These are phyloP conservation scores for Myxozyma neglecta DNA, from an alignment of 805 yeast genomes.

Conservation along the genomic window DNA sequence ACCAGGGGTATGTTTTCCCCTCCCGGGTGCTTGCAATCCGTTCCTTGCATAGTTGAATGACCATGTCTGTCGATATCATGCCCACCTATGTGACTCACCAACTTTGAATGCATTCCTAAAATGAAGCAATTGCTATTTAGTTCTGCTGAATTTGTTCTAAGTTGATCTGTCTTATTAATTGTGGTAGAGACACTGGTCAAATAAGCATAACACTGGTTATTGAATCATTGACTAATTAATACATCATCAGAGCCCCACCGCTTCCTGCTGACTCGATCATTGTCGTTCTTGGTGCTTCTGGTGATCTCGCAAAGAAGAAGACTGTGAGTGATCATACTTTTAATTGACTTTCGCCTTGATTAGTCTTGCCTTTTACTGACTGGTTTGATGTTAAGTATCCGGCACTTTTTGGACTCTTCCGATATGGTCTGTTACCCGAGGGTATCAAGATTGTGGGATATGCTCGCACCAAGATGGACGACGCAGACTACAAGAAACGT, in stretches of 20 bases:
- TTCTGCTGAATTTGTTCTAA: no score
- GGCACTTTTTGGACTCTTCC: conserved; percentile 47
- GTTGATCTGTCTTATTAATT: neutral
- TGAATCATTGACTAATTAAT: neutral
- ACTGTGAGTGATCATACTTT: conserved; percentile 50
- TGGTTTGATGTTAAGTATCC: conserved; percentile 39
- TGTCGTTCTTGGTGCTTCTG: conserved; percentile 91
- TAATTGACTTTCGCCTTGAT: neutral
- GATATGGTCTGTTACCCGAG: conserved; percentile 74
- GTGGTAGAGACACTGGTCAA: neutral
- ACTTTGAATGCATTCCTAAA: no score
- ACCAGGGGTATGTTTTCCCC: conserved; percentile 16
- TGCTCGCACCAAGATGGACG: conserved; percentile 77
- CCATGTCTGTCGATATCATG: neutral
- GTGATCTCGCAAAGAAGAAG: conserved; percentile 93
- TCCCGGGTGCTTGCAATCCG: neutral
- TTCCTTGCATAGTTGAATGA: neutral
- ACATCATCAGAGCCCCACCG: conserved; percentile 12
- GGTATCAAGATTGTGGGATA: conserved; percentile 80
- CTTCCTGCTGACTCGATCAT: conserved; percentile 58
- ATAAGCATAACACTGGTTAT: neutral
- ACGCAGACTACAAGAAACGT: conserved; percentile 67
- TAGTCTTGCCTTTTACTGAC: neutral
- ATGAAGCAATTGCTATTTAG: no score
- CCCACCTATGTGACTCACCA: no score